These are phyloP conservation scores for Fragosphaeria purpurea DNA, from an alignment of 2,329 filamentous ascomycete species.

Conservation along the genomic window DNA sequence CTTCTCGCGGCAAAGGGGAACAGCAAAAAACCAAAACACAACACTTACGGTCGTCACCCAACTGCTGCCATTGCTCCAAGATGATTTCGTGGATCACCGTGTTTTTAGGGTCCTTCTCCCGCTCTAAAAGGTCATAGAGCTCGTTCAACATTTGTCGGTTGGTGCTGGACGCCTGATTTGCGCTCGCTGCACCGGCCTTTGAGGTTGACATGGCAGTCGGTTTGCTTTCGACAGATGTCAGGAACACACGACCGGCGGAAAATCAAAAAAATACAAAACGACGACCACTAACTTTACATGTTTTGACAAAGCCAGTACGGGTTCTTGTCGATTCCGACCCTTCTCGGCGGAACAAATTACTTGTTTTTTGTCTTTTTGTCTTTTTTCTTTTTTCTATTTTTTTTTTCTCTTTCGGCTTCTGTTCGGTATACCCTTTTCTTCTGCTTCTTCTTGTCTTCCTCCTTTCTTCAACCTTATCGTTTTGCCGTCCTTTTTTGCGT, in stretches of 20 bases:
- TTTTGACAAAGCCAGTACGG: too few relatives aligned
- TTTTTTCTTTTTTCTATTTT: background rate
- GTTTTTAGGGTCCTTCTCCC: constrained; percentile 4
- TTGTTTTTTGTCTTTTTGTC: background rate
- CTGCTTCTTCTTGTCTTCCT: background rate
- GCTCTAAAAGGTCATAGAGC: constrained; percentile 11
- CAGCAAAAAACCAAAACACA: background rate
- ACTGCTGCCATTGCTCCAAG: constrained; percentile 9
- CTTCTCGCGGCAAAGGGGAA: too few relatives aligned
- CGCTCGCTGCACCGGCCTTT: background rate
- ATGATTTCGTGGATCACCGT: constrained; percentile 10
- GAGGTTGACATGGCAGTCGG: background rate
- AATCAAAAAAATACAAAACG: background rate
- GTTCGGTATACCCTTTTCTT: background rate
- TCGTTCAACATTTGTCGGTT: constrained; percentile 8
- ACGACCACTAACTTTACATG: too few relatives aligned
- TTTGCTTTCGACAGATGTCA: too few relatives aligned
- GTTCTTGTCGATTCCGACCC: too few relatives aligned
- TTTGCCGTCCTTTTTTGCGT: background rate
- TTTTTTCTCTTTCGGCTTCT: background rate
- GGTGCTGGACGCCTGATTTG: background rate
- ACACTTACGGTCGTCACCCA: constrained; percentile 7
- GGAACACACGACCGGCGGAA: too few relatives aligned
- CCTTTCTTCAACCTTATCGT: background rate
- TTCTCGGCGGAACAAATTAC: too few relatives aligned